A percentile compares a stretch with the other conserved stretches of the same genome.
Conservation (phyloP, 495 filamentous ascomycete genomes). For the Penicillium longicatenatum region DNA sequence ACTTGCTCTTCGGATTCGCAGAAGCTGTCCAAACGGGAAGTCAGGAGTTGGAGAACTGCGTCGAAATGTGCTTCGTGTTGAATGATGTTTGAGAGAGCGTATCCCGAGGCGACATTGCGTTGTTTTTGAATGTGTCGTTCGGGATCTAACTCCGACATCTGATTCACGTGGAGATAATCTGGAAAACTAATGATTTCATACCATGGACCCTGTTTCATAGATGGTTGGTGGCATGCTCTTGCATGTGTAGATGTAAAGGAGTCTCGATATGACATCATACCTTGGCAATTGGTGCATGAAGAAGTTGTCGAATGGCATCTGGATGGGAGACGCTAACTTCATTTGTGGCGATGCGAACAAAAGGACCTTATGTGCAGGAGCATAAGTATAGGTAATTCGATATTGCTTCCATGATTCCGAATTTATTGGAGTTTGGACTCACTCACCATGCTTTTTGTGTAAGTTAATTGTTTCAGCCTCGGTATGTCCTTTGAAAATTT, state of each 20-base stretch:
- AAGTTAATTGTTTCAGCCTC: not conserved
- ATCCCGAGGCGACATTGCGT: conserved; percentile 39
- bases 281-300: too few relatives aligned
- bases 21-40: conserved; percentile 32
- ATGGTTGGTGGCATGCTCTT: too few relatives aligned
- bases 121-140: conserved; percentile 33
- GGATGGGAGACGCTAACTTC: too few relatives aligned
- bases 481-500: not conserved
- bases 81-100: conserved; percentile 42
- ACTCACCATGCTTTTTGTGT: too few relatives aligned
- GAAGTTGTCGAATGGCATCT: too few relatives aligned
- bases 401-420: too few relatives aligned
- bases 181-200: conserved; percentile 35
- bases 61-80: conserved; percentile 43
- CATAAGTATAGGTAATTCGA: too few relatives aligned
- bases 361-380: too few relatives aligned
- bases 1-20: conserved; percentile 25
- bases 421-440: too few relatives aligned
- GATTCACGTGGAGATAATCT: conserved; percentile 45
- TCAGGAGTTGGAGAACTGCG: conserved; percentile 30
- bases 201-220: conserved; percentile 26
- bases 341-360: too few relatives aligned
- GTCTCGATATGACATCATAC: not conserved
- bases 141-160: conserved; percentile 45
- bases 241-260: too few relatives aligned